Evolutionary conservation across 2,329 filamentous ascomycete species (phyloP).

Genomic region (Penicillium sp.): DNA sequence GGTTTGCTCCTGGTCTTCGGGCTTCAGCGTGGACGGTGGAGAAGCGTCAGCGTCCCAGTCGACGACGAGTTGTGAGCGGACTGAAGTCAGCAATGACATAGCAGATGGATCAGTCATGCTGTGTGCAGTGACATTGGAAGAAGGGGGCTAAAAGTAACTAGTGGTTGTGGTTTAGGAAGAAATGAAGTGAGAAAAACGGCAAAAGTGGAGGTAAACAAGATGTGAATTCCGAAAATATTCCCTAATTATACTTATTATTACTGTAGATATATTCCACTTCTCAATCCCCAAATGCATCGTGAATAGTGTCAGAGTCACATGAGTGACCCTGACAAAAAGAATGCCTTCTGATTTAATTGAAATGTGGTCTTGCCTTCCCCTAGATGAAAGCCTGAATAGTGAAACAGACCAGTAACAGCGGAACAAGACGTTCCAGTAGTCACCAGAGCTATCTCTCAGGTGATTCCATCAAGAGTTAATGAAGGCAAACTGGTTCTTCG

Average conservation of each 20-base stretch:
- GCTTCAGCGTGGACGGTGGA: not conserved
- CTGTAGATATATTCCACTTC: conserved; percentile 25
- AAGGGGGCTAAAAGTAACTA: not conserved
- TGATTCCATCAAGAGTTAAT: conserved; percentile 29
- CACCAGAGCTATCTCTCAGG: conserved; percentile 27
- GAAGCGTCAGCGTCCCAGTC: conserved; percentile 8
- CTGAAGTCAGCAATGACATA: conserved; percentile 1
- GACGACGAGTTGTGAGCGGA: conserved; percentile 13
- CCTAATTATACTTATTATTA: not conserved
- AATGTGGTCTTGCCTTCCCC: conserved; percentile 33
- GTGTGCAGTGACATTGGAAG: not conserved
- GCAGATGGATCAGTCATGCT: conserved; percentile 2
- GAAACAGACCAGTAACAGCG: conserved; percentile 24
- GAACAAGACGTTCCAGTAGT: conserved; percentile 35
- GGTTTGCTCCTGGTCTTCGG: not conserved
- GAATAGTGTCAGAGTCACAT: conserved; percentile 3
- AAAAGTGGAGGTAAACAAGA: not conserved
- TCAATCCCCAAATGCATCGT: conserved; percentile 28
- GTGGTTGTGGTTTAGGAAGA: not conserved
- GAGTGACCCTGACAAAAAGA: not conserved
- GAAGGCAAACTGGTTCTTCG: conserved; percentile 64
- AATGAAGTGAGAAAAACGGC: not conserved
- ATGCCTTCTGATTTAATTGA: conserved; percentile 22
- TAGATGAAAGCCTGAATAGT: conserved; percentile 21
- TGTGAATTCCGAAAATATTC: not conserved